These are phyloP conservation scores for Neonectria magnoliae DNA, from an alignment of 2,329 filamentous ascomycete species.

Conservation along the genomic window DNA sequence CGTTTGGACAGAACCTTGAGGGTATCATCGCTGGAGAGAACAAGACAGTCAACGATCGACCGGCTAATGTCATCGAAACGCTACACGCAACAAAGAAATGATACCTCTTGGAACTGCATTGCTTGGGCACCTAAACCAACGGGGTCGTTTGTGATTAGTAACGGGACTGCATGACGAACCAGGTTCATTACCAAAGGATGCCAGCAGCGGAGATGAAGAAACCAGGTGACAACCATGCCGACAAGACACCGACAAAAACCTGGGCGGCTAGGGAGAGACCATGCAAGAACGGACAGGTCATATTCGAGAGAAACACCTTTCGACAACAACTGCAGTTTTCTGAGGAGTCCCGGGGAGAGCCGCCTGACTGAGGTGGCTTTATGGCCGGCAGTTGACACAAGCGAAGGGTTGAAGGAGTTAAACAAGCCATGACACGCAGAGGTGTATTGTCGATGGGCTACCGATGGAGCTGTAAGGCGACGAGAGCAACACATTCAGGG, in stretches of 20 bases:
- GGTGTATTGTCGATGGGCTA: background rate
- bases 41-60: background rate
- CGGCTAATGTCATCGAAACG: background rate
- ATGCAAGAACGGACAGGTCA: background rate
- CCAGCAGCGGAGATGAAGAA: background rate
- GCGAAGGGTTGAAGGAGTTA: background rate
- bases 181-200: background rate
- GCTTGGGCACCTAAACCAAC: background rate
- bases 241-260: background rate
- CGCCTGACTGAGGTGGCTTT: constrained; percentile 1
- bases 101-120: background rate
- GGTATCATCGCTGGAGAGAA: background rate
- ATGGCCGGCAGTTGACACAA: background rate
- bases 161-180: background rate
- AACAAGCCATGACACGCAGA: background rate
- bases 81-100: background rate
- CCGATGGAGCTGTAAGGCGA: constrained; percentile 4
- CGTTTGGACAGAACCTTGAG: background rate
- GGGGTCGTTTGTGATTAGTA: background rate
- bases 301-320: background rate
- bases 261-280: background rate
- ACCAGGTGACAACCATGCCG: background rate
- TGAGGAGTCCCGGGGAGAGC: background rate
- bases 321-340: background rate
- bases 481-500: background rate